Percentiles rank a stretch among this genome's conserved stretches.
These are phyloP conservation scores for Candida neerlandica DNA, from an alignment of 1,139 yeast genomes.

Conservation along the genomic window DNA sequence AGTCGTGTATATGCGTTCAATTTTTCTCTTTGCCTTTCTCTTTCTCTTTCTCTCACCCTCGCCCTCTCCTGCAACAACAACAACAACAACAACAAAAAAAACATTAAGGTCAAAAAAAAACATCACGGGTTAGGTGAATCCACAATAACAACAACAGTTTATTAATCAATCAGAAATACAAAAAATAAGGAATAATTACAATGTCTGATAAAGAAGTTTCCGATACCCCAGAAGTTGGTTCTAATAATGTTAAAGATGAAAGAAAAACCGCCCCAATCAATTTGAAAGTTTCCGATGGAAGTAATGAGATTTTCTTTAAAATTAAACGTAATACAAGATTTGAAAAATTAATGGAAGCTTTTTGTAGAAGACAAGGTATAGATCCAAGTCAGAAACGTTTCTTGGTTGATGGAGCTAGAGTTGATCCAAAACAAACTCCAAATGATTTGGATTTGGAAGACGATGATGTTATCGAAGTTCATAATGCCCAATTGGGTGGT, in stretches of 20 bases:
- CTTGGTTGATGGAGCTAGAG: slow-evolving; percentile 90
- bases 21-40: background rate
- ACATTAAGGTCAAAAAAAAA: background rate
- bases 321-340: slow-evolving; percentile 91
- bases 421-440: slow-evolving; percentile 87
- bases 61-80: background rate
- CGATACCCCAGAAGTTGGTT: background rate
- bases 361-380: slow-evolving; percentile 97
- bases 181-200: background rate
- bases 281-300: slow-evolving; percentile 90
- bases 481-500: slow-evolving; percentile 88
- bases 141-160: background rate
- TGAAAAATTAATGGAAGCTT: slow-evolving; percentile 95
- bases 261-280: slow-evolving; percentile 78
- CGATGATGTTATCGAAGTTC: slow-evolving; percentile 97
- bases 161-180: background rate
- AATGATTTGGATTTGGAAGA: slow-evolving; percentile 90
- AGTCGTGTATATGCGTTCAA: background rate
- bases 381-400: slow-evolving; percentile 81
- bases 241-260: slow-evolving; percentile 50
- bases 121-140: background rate
- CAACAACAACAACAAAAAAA: background rate
- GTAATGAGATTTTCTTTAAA: slow-evolving; percentile 93
- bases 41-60: background rate
- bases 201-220: slow-evolving; percentile 38